phyloP scores from a whole-genome alignment of 208 protist species.

The Acanthamoeba comandoni region DNA sequence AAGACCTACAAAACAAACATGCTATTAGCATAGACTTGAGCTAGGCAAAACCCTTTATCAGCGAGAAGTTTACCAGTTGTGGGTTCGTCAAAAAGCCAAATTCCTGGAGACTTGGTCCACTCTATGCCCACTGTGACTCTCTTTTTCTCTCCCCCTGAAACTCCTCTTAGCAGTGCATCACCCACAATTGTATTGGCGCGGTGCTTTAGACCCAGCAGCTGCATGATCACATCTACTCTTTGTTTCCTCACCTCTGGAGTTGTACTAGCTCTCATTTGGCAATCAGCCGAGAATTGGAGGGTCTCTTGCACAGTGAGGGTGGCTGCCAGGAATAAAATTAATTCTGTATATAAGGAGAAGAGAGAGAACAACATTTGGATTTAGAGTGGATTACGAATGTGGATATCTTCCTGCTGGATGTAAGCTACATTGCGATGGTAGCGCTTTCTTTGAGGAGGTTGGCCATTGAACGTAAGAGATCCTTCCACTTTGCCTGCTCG shows the following conservation, averaged over 20 bases:
- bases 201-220: constrained; percentile 60
- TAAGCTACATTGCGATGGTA: constrained; percentile 20
- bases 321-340: neutral
- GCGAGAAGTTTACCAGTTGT: constrained; percentile 50
- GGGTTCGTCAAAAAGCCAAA: constrained; percentile 70
- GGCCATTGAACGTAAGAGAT: constrained; percentile 61
- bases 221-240: constrained; percentile 24
- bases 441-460: neutral
- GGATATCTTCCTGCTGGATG: constrained; percentile 54
- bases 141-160: constrained; percentile 75
- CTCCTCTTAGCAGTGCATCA: constrained; percentile 55
- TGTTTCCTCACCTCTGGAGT: neutral
- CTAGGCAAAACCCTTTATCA: no score
- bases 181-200: constrained; percentile 67
- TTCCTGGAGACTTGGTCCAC: constrained; percentile 25
- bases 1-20: neutral
- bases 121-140: constrained; percentile 70
- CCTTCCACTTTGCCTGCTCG: constrained; percentile 23
- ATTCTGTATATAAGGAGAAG: no score
- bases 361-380: no score
- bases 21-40: no score
- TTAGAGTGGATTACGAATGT: neutral
- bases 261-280: constrained; percentile 66
- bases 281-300: constrained; percentile 78
- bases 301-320: constrained; percentile 81